phyloP scores from a whole-genome alignment of 371 early-diverging fungal species.

The Saksenaea vasiformis region DNA sequence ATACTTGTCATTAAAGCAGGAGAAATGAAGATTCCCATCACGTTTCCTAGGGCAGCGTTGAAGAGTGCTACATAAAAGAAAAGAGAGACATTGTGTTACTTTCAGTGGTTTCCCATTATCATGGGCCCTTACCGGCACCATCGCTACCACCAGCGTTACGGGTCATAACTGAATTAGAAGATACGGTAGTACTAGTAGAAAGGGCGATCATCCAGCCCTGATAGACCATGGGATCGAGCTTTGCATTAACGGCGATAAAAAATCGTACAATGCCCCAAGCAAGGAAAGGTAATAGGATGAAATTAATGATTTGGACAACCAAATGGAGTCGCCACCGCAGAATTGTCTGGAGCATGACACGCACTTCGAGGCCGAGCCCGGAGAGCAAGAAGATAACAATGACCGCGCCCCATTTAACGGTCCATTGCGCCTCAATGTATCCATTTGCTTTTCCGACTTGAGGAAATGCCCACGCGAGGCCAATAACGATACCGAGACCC shows the following conservation, averaged over 20 bases:
- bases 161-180: constrained; percentile 82
- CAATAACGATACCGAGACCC: constrained; percentile 65
- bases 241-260: constrained; percentile 45
- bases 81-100: background rate
- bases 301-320: constrained; percentile 64
- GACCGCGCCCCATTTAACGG: constrained; percentile 69
- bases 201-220: constrained; percentile 70
- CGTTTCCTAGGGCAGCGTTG: constrained; percentile 73
- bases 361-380: constrained; percentile 67
- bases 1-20: constrained; percentile 63
- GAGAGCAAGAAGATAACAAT: constrained; percentile 72
- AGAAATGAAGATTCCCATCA: constrained; percentile 69
- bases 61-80: constrained; percentile 47
- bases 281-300: constrained; percentile 62
- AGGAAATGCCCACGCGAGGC: constrained; percentile 68
- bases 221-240: constrained; percentile 55
- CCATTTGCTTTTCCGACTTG: constrained; percentile 64
- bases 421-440: constrained; percentile 63
- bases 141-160: constrained; percentile 72
- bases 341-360: constrained; percentile 57
- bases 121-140: constrained; percentile 38
- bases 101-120: background rate
- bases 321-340: constrained; percentile 65
- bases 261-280: constrained; percentile 61
- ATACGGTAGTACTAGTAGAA: constrained; percentile 75